These are phyloP conservation scores for Tetracentron sinense DNA, from an alignment of 164 flowering plant species.

Conservation along the genomic window DNA sequence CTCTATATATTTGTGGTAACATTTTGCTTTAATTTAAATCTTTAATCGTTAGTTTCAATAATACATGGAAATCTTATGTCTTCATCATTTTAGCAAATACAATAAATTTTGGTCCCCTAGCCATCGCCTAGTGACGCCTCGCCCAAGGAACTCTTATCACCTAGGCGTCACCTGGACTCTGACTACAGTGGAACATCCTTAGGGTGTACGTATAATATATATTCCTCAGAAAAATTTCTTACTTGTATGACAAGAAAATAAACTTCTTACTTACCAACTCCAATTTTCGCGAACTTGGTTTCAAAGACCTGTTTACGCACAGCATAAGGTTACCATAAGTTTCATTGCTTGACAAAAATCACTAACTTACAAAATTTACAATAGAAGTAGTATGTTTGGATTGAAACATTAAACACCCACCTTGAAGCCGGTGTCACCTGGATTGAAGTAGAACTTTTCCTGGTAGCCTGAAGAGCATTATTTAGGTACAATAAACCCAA, in stretches of 20 bases:
- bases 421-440: conserved; percentile 98
- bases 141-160: too few species aligned
- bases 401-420: conserved; percentile 28
- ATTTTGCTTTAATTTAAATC: too few species aligned
- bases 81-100: too few species aligned
- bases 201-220: too few species aligned
- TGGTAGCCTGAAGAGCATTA: conserved; percentile 66
- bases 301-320: conserved; percentile 70
- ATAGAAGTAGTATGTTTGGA: neutral
- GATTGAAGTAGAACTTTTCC: conserved; percentile 97
- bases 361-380: neutral
- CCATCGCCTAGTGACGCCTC: too few species aligned
- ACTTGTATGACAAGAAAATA: conserved; percentile 8
- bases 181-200: too few species aligned
- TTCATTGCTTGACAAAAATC: neutral
- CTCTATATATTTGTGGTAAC: too few species aligned
- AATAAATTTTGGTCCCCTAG: too few species aligned
- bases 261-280: conserved; percentile 64
- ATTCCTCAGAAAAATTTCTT: neutral
- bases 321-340: conserved; percentile 6
- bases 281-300: conserved; percentile 89
- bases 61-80: too few species aligned
- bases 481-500: conserved; percentile 5
- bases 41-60: too few species aligned
- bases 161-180: too few species aligned